phyloP scores from a whole-genome alignment of 441 rosid genomes.

The Geranium incanum region DNA sequence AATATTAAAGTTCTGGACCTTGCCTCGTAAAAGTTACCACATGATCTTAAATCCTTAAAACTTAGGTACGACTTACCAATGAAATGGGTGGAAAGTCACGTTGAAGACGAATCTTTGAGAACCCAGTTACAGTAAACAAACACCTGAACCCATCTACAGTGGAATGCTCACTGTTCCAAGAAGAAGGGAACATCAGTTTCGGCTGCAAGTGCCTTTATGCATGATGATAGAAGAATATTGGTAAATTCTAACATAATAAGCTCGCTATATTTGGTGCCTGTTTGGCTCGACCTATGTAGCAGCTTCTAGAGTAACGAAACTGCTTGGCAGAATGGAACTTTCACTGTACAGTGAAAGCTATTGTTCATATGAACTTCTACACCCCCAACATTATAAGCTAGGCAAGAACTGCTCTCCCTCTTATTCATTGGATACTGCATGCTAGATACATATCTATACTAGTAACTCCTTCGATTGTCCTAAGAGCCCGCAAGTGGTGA shows the following conservation, averaged over 20 bases:
- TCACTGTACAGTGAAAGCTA: neutral
- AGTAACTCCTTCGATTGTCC: neutral
- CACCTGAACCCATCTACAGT: constrained; percentile 62
- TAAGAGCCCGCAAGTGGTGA: neutral
- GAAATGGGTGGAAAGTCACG: constrained; percentile 46
- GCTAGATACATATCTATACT: neutral
- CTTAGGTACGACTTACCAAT: constrained; percentile 36
- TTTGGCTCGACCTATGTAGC: neutral
- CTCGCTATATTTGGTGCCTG: neutral
- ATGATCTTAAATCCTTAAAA: neutral
- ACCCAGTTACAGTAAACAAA: constrained; percentile 52
- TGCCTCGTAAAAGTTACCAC: neutral
- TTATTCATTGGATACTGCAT: neutral
- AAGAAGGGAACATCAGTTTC: neutral
- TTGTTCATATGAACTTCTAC: neutral
- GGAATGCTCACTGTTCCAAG: constrained; percentile 45
- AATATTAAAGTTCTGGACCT: no score
- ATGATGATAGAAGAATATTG: constrained; percentile 6
- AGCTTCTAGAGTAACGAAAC: neutral
- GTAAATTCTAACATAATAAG: neutral
- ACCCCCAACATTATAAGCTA: neutral
- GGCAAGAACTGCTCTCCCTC: neutral
- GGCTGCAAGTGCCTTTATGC: neutral
- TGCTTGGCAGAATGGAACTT: neutral
- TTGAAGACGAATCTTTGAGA: constrained; percentile 50